Conservation (phyloP, 257 asterid species). For the Petunia axillaris region DNA sequence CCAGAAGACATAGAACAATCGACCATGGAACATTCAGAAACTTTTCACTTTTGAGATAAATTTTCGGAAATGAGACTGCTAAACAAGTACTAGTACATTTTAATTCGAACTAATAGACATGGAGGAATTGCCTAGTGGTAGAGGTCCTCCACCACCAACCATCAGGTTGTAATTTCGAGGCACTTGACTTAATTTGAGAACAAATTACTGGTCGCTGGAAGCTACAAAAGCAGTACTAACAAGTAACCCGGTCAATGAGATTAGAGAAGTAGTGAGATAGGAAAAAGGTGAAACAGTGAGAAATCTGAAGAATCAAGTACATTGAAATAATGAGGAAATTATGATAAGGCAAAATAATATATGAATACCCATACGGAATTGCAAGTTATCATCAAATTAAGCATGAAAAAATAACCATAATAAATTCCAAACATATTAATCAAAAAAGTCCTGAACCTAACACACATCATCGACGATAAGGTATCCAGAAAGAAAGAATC, state of each 20-base stretch:
- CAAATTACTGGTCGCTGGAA: neutral
- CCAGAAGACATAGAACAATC: too few relatives aligned
- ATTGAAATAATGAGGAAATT: neutral
- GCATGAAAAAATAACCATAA: neutral
- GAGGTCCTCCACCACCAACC: too few relatives aligned
- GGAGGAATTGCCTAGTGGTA: too few relatives aligned
- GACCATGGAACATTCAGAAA: too few relatives aligned
- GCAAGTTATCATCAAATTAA: neutral
- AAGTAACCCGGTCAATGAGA: neutral
- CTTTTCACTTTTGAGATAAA: too few relatives aligned
- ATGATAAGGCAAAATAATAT: neutral
- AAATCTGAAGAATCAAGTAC: neutral
- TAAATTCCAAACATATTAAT: neutral
- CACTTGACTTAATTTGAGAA: neutral
- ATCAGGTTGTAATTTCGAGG: neutral
- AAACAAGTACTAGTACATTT: too few relatives aligned
- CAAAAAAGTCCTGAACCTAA: neutral
- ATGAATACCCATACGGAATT: neutral
- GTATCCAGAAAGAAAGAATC: neutral
- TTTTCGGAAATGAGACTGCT: too few relatives aligned
- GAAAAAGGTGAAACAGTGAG: neutral
- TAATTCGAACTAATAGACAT: too few relatives aligned
- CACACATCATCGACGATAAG: neutral
- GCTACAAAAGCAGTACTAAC: neutral
- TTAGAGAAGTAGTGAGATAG: slow-evolving; percentile 19